Base-by-base conservation (phyloP, 2,329 filamentous ascomycete genomes). In the Pseudogymnoascus sp. region DNA sequence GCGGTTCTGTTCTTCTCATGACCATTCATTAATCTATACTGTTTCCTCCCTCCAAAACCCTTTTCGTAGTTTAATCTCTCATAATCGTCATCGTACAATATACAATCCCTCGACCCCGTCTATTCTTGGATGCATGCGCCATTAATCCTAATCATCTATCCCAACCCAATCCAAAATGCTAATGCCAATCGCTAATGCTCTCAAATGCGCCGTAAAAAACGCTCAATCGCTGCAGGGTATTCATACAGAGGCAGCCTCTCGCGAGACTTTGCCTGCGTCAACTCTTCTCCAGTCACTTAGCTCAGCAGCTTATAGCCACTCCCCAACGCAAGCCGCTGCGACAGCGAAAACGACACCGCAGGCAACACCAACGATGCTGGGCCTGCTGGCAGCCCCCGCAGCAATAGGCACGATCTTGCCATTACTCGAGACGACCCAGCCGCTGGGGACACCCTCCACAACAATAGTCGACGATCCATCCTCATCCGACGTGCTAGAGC, bases 341-440 rank as follows among this genome's bases (percentile, higher is more conserved):
- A 28, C 44, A 10, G 44, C 44, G 13, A 26, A 9, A 9, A 50
- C 3, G 23, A 50, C 44, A 26, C 44, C 44, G 1, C 13, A n/a
- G 2, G 7, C 21, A 0, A 50, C 44, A 10, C 44, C 44, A 1
- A 50, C 44, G 7, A 50, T 10, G 21, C 13, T 50, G 5, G 75
- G 74, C 85, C 83, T 84, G 87, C 84, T 84, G 79, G 86, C 83
- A 79, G 82, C 80, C 71, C 84, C 85, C 78, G 85, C 84, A 76
- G 82, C 84, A 68, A 86, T 83, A 72, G 89, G 89, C 72, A 91
- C 81, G 71, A 95, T 86, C 79, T 93, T 93, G 73, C 91, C 90
- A 69, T 86, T 83, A 66, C 86, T 80, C 61, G 87, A 90, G 77
- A 95, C 90, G 66, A 87, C 83, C 91, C 91, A 96, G 65, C 90